Evolutionary conservation across 495 filamentous ascomycete species (phyloP).

Genomic region (Penicillium ucsense): DNA sequence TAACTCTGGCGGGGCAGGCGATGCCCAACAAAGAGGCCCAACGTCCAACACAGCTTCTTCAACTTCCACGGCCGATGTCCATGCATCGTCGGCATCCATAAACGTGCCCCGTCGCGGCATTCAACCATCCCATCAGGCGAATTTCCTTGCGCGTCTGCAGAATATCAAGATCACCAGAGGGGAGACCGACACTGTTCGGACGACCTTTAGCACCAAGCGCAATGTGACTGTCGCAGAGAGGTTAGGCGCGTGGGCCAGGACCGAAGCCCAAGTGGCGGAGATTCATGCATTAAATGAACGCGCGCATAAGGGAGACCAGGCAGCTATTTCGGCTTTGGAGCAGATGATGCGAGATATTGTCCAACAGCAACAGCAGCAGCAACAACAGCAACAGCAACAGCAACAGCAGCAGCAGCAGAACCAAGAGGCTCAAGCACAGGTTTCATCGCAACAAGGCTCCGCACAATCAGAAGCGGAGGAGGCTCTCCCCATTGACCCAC

Average conservation of each 20-base stretch:
- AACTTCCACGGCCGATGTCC: background rate
- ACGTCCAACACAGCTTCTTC: background rate
- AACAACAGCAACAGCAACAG: background rate
- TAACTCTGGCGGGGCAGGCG: conserved; percentile 2
- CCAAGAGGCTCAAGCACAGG: no score
- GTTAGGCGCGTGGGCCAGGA: conserved; percentile 28
- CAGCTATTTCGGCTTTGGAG: conserved; percentile 26
- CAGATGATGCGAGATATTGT: conserved; percentile 7
- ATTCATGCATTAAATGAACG: conserved; percentile 25
- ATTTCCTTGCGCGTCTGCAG: conserved; percentile 36
- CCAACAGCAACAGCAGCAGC: background rate
- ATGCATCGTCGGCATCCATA: background rate
- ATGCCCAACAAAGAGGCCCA: background rate
- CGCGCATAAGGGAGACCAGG: conserved; percentile 24
- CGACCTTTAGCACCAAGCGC: conserved; percentile 19
- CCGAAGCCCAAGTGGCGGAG: conserved; percentile 29
- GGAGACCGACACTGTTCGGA: conserved; percentile 36
- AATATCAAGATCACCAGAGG: conserved; percentile 33
- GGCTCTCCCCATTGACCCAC: background rate
- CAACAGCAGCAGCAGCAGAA: background rate
- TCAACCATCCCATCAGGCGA: conserved; percentile 26
- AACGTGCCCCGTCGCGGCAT: conserved; percentile 9
- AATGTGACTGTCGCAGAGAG: conserved; percentile 23
- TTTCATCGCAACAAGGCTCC: background rate
- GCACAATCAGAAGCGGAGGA: no score